phyloP scores from a whole-genome alignment of 768 basidiomycete genomes.

The Hypholoma sublateritium region DNA sequence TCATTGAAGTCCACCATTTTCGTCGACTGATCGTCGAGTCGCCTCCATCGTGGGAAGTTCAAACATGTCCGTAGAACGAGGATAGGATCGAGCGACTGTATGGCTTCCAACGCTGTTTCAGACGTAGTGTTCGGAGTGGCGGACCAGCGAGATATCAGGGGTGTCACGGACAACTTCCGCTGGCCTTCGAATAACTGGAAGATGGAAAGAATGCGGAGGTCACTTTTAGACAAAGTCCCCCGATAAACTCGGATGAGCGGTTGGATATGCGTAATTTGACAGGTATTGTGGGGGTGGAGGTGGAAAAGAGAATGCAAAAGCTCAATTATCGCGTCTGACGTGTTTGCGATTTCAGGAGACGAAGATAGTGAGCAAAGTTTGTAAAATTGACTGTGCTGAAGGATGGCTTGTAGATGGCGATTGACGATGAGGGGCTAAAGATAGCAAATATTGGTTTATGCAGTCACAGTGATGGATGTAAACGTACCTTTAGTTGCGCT shows the following conservation, averaged over 20 bases:
- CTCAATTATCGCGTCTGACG: slow-evolving; percentile 49
- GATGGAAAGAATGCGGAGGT: slow-evolving; percentile 68
- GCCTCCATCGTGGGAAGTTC: slow-evolving; percentile 67
- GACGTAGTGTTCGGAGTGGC: slow-evolving; percentile 42
- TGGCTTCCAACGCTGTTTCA: slow-evolving; percentile 55
- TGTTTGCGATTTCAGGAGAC: slow-evolving; percentile 18
- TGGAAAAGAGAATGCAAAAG: slow-evolving; percentile 69
- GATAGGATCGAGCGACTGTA: slow-evolving; percentile 69
- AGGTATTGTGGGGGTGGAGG: slow-evolving; percentile 78
- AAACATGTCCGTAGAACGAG: slow-evolving; percentile 71
- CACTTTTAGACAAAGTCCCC: slow-evolving; percentile 66
- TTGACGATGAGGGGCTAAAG: slow-evolving; percentile 69
- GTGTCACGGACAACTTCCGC: slow-evolving; percentile 60
- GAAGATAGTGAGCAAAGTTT: slow-evolving; percentile 34
- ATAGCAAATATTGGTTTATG: slow-evolving; percentile 13
- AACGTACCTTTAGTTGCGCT: slow-evolving; percentile 62
- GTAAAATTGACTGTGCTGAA: slow-evolving; percentile 69
- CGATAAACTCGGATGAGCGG: slow-evolving; percentile 74
- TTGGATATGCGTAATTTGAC: slow-evolving; percentile 80
- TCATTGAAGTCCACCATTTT: slow-evolving; percentile 29
- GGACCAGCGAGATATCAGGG: slow-evolving; percentile 70
- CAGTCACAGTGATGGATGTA: not conserved
- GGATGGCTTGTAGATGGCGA: slow-evolving; percentile 69
- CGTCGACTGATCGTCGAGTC: slow-evolving; percentile 37
- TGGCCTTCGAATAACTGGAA: slow-evolving; percentile 79